Evolutionary conservation across 2,329 filamentous ascomycete species (phyloP), one percentile per base, ranked within the genome.

Genomic region (Leptographium procerum): DNA sequence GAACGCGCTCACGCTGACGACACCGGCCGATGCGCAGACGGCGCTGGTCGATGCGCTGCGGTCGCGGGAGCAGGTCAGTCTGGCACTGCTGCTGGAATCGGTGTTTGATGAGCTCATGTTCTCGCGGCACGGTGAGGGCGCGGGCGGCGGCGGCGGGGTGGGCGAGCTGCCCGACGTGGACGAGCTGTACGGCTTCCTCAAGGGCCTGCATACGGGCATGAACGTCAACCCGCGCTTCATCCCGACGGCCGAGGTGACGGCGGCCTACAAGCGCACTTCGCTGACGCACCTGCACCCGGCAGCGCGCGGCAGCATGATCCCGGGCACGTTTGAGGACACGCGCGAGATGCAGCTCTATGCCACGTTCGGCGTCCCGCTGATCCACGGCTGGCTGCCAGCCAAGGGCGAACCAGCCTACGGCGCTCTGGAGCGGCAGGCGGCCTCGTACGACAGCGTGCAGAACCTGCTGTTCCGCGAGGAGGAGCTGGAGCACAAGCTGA

Each of bases 201-300:
- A 94, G 59, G 88, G 89, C 51, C 75, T 99, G 2, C 90, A 96
- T 65, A 97, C 91, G 0, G 94, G 94, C 43, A 96, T 99, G 89
- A 99, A 97, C 66, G 92, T 97, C 59, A 99, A 99, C 64, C 94
- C 94, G 2, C 84, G 88, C 24, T 94, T 96, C 63, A 79, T 95
- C 9, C 80, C 89, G 2, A 78, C 75, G 0, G 68, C 72, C 9
- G 75, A 79, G 16, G 70, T 76, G 24, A 67, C 74, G 33, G 71
- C 66, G 57, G 75, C 77, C 2, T 76, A 78, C 52, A 78, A 76
- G 67, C 76, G 73, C 55, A 82, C 74, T 3, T 79, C 78, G 0
- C 72, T 82, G 36, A 77, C 76, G 1, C 76, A 83, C 62, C 65
- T 81, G 2, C 74, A 80, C 61, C 76, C 78, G 1, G 71, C 73